Evolutionary conservation across 441 rosid genomes (phyloP).

Genomic region (Gossypium lobatum): DNA sequence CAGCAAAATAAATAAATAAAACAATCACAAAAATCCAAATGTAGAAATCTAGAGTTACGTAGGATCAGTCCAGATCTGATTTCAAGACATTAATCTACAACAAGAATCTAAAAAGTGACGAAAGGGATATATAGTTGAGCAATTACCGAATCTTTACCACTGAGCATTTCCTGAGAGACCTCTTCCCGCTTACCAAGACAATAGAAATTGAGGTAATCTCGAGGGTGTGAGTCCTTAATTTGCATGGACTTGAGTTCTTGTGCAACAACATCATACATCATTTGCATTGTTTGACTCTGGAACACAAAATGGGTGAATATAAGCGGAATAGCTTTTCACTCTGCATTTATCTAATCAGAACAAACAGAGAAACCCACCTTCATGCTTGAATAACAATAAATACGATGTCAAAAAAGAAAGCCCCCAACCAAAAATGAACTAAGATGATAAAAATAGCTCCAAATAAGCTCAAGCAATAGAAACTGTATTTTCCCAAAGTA

Average conservation of each 20-base stretch:
- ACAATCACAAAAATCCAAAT: neutral
- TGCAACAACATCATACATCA: slow-evolving; percentile 72
- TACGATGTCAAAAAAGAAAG: neutral
- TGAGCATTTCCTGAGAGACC: slow-evolving; percentile 24
- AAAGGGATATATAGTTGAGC: neutral
- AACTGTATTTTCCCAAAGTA: neutral
- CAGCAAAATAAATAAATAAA: neutral
- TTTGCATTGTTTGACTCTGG: slow-evolving; percentile 88
- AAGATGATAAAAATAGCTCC: neutral
- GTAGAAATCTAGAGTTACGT: neutral
- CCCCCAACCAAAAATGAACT: neutral
- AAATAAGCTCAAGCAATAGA: neutral
- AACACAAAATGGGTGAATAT: slow-evolving; percentile 26
- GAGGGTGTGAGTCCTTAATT: slow-evolving; percentile 55
- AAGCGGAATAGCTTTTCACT: neutral
- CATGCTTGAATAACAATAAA: neutral
- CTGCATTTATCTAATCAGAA: neutral
- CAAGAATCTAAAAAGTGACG: slow-evolving; percentile 9
- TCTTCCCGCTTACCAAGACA: slow-evolving; percentile 80
- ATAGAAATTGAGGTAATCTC: slow-evolving; percentile 83
- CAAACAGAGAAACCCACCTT: neutral
- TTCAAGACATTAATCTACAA: neutral
- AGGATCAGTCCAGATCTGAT: neutral
- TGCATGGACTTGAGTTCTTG: slow-evolving; percentile 43
- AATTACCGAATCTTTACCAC: slow-evolving; percentile 41